These are phyloP conservation scores for Corchorus olitorius DNA, from an alignment of 345 rosid species.

Conservation along the genomic window DNA sequence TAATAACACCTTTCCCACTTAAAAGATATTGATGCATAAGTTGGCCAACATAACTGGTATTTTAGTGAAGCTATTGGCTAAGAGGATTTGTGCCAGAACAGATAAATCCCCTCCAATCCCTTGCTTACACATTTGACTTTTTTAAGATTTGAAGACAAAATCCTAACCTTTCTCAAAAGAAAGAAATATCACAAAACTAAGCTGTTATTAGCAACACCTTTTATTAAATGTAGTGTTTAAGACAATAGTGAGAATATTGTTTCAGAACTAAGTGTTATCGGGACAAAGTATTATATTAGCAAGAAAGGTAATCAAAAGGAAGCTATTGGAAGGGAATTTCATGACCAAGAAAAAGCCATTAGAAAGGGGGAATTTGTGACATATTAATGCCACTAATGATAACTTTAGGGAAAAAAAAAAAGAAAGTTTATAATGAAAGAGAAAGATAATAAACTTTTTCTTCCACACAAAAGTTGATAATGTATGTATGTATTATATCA, in stretches of 20 bases:
- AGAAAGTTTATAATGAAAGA: constrained; percentile 20
- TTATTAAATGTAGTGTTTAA: neutral
- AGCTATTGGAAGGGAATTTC: constrained; percentile 17
- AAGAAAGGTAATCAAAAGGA: constrained; percentile 7
- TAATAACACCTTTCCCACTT: neutral
- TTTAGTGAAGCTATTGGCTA: neutral
- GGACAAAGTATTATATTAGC: neutral
- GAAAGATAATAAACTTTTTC: constrained; percentile 30
- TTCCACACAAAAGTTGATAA: constrained; percentile 14
- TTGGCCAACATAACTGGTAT: neutral
- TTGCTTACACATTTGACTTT: constrained; percentile 20
- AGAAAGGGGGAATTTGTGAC: constrained; percentile 13
- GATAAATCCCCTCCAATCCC: too few relatives aligned
- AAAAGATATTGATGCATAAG: neutral
- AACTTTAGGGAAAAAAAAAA: constrained; percentile 38
- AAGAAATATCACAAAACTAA: neutral
- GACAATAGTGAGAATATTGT: neutral
- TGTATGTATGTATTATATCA: constrained; percentile 9
- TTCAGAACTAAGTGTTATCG: neutral
- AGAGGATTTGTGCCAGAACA: too few relatives aligned
- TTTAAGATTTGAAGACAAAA: neutral
- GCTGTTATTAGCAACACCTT: neutral
- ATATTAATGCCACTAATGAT: constrained; percentile 24
- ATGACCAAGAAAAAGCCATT: constrained; percentile 17
- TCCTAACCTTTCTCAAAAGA: neutral